A percentile compares a stretch with the other conserved stretches of the same genome.
Evolutionary conservation across 192 early-diverging fungal species (phyloP).

Genomic region (Fimicolochytrium jonesii): DNA sequence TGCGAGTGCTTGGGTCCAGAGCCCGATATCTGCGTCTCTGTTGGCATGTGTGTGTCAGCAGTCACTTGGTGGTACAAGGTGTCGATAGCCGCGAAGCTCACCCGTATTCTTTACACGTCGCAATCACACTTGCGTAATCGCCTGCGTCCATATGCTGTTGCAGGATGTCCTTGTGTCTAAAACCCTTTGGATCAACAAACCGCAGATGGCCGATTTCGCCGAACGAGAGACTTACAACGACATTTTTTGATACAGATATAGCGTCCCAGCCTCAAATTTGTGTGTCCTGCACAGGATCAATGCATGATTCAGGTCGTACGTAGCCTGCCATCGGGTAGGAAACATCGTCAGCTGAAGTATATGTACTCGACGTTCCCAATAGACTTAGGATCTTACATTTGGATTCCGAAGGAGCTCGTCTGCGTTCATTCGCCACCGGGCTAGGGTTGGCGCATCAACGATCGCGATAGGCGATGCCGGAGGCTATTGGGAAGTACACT

Average conservation of each 20-base stretch:
- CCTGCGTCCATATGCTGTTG: constrained; percentile 41
- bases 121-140: constrained; percentile 36
- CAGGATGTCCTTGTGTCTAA: constrained; percentile 44
- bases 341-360: too few species aligned
- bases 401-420: constrained; percentile 1
- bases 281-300: constrained; percentile 85
- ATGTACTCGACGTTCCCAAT: constrained; percentile 57
- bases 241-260: constrained; percentile 85
- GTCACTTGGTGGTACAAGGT: background rate
- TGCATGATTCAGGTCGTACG: constrained; percentile 88
- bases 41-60: background rate
- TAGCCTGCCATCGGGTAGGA: constrained; percentile 27
- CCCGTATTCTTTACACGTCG: constrained; percentile 47
- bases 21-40: constrained; percentile 35
- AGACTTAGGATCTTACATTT: background rate
- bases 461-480: too few species aligned
- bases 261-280: constrained; percentile 77
- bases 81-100: constrained; percentile 6
- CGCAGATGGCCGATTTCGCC: background rate
- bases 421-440: constrained; percentile 3
- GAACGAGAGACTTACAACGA: constrained; percentile 49
- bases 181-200: background rate
- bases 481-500: too few species aligned
- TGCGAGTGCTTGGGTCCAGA: constrained; percentile 45
- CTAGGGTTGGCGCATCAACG: constrained; percentile 1